Conservation (phyloP, 805 yeast species). For the Saturnispora bothae region DNA sequence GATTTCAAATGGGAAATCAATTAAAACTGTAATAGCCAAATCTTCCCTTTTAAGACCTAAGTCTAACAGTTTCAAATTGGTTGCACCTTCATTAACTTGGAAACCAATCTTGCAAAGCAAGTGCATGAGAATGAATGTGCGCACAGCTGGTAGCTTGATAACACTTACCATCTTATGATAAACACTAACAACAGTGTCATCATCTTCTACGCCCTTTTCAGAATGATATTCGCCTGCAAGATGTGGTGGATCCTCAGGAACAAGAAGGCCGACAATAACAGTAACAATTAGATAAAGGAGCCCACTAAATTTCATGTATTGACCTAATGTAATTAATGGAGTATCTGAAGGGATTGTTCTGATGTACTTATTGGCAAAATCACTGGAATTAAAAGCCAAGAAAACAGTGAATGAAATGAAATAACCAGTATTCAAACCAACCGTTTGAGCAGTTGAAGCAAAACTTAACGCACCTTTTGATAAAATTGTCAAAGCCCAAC, state of each 20-base stretch:
- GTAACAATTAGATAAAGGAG: conserved; percentile 60
- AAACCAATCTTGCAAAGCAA: conserved; percentile 81
- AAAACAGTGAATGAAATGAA: conserved; percentile 87
- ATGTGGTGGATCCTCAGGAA: conserved; percentile 64
- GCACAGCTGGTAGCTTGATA: conserved; percentile 60
- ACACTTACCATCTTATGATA: conserved; percentile 60
- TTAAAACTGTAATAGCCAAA: conserved; percentile 79
- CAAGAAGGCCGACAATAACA: conserved; percentile 40
- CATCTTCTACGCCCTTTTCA: not conserved
- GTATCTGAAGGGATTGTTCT: conserved; percentile 46
- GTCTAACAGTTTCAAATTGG: conserved; percentile 82
- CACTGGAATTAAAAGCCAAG: conserved; percentile 81
- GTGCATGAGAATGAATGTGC: conserved; percentile 62
- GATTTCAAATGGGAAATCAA: conserved; percentile 94
- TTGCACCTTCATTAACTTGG: conserved; percentile 93
- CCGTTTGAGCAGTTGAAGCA: conserved; percentile 96
- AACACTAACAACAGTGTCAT: conserved; percentile 27
- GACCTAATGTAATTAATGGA: conserved; percentile 65
- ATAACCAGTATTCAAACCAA: conserved; percentile 90
- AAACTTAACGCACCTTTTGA: conserved; percentile 69
- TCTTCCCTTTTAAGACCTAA: conserved; percentile 91
- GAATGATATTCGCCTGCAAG: conserved; percentile 15
- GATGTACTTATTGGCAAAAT: conserved; percentile 80
- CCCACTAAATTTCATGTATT: conserved; percentile 74
- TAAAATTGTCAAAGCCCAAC: conserved; percentile 92